These are phyloP conservation scores for Volvox reticuliferus DNA, from an alignment of 139 green algal species.

Conservation along the genomic window DNA sequence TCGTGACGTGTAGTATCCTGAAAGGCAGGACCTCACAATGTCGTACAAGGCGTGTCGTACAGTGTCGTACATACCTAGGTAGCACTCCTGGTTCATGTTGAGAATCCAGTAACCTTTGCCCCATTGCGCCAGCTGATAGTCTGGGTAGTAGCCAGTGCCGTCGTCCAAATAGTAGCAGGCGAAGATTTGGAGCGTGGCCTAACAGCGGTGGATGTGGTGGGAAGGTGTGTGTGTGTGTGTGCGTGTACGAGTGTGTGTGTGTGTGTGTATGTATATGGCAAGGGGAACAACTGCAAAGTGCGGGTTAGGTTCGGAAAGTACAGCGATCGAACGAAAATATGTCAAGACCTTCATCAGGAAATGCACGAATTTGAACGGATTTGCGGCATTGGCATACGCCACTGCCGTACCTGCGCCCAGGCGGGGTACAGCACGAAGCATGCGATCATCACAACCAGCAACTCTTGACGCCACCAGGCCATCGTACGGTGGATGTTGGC, in stretches of 20 bases:
- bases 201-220: neutral
- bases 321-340: too few species aligned
- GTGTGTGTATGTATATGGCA: neutral
- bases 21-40: too few species aligned
- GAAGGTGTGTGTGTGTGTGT: neutral
- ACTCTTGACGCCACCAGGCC: slow-evolving; percentile 31
- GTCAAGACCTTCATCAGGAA: too few species aligned
- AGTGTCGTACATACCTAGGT: neutral
- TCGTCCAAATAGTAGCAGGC: slow-evolving; percentile 49
- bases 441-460: slow-evolving; percentile 49
- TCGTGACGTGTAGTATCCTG: too few species aligned
- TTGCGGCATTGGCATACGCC: neutral
- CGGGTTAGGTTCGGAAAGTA: too few species aligned
- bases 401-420: slow-evolving; percentile 34
- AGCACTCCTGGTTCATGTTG: slow-evolving; percentile 52
- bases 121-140: slow-evolving; percentile 37
- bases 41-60: too few species aligned
- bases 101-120: slow-evolving; percentile 38
- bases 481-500: slow-evolving; percentile 46
- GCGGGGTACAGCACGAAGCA: slow-evolving; percentile 44
- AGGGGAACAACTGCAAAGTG: too few species aligned
- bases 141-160: slow-evolving; percentile 25
- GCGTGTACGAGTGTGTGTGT: neutral
- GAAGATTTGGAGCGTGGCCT: slow-evolving; percentile 46
- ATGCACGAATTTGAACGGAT: too few species aligned